Evolutionary conservation across 2,329 filamentous ascomycete genomes (phyloP), one percentile per base, ranked within the genome.

Genomic region (Dryadomyces quercivorus): DNA sequence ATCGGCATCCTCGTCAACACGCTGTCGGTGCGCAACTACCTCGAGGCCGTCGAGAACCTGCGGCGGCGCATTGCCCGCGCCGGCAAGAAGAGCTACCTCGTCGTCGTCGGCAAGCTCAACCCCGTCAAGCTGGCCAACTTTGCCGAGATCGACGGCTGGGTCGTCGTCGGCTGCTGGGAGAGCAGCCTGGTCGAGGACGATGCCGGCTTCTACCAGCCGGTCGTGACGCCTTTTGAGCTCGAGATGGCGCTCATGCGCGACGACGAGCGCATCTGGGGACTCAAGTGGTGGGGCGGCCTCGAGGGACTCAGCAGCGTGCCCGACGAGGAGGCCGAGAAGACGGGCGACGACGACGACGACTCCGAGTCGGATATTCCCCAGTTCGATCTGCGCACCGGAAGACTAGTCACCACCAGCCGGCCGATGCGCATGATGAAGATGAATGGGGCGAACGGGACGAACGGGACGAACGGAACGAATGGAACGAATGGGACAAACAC

Each of bases 151-250:
- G 92, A 90, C 46, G 92, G 90, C 16, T 98, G 93, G 93, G 90
- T 97, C 0, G 90, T 97, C 0, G 88, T 98, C 10, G 92, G 93
- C 2, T 98, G 93, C 69, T 98, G 93, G 93, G 93, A 98, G 71
- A 95, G 91, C 67, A 89, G 87, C 57, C 72, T 97, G 51, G 81
- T 98, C 5, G 92, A 96, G 62, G 89, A 90, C 59, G 86, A 87
- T 56, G 68, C 67, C 0, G 87, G 86, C 7, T 95, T 95, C 65
- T 97, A 85, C 77, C 81, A 82, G 62, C 90, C 91, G 0, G 84
- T 97, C 10, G 82, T 97, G 44, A 98, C 93, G n/a, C 92, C 92
- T 0, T 97, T 94, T 66, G 93, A 98, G 74, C 72, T 97, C 54
- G 83, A 82, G 53, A 72, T 95, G 49, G 88, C 88, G 4, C 70